Percentiles rank a stretch among this genome's conserved stretches.
Evolutionary conservation across 345 rosid species (phyloP).

Genomic region (Hypericum androsaemum): DNA sequence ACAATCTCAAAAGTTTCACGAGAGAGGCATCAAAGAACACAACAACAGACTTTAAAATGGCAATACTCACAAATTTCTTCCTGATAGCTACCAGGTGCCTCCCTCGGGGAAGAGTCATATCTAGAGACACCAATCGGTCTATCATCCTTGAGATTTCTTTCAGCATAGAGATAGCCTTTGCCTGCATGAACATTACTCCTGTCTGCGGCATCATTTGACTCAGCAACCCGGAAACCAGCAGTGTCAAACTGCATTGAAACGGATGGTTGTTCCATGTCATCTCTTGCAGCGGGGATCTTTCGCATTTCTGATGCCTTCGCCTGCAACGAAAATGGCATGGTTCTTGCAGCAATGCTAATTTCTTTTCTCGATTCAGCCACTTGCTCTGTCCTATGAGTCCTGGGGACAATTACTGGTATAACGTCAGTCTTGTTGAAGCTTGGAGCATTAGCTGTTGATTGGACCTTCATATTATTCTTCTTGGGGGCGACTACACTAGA

Average conservation of each 20-base stretch:
- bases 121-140: slow-evolving; percentile 35
- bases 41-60: not conserved
- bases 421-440: slow-evolving; percentile 52
- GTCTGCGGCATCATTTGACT: slow-evolving; percentile 30
- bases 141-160: slow-evolving; percentile 50
- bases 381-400: slow-evolving; percentile 55
- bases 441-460: slow-evolving; percentile 35
- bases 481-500: slow-evolving; percentile 42
- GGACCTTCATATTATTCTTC: slow-evolving; percentile 44
- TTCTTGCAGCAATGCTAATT: slow-evolving; percentile 64
- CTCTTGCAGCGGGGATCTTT: slow-evolving; percentile 49
- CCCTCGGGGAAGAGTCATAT: slow-evolving; percentile 36
- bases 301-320: slow-evolving; percentile 52
- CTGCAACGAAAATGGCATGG: slow-evolving; percentile 97
- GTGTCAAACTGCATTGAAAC: slow-evolving; percentile 34
- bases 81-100: slow-evolving; percentile 41
- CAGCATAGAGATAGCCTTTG: slow-evolving; percentile 41
- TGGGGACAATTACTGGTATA: slow-evolving; percentile 75
- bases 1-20: no score
- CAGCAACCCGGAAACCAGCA: slow-evolving; percentile 34
- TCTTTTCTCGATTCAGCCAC: slow-evolving; percentile 67
- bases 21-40: not conserved
- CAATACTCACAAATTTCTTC: slow-evolving; percentile 55
- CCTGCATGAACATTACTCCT: slow-evolving; percentile 31
- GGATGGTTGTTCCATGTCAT: slow-evolving; percentile 46